Evolutionary conservation across 345 rosid species (phyloP), one percentile per base, ranked within the genome.

Genomic region (Lagerstroemia speciosa): DNA sequence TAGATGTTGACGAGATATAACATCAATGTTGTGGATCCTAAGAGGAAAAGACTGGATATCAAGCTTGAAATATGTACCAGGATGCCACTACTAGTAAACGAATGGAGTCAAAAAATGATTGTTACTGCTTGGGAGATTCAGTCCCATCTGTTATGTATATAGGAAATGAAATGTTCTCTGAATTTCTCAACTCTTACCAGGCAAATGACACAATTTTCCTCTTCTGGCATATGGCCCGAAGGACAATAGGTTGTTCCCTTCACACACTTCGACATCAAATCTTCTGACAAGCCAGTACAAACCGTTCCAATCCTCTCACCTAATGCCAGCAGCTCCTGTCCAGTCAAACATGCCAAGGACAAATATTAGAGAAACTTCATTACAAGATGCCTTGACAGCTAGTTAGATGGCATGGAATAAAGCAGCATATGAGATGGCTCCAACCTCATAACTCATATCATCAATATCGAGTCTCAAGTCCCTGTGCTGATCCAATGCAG

Each of bases 221-320:
- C 80, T 19, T 86, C 92, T 72, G 86, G 85, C 19, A 62, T 64
- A 63, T 75, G 80, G 73, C 80, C 76, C 22, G 80, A 76, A 5
- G 79, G 72, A 65, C 74, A 70, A 67, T 79, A 78, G 27, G 69
- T 43, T 14, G 84, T 76, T 73, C 77, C 88, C 20, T 73, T 78
- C 85, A 93, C 70, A 72, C 91, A 81, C 69, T 82, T 83, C 9
- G 87, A 72, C 78, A 90, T 74, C 50, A 67, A 67, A 48, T 77
- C 86, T 71, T 80, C 90, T 3, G 95, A 80, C 80, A 93, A 75
- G 52, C 98, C 97, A 5, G 97, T 93, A 74, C 75, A 90, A 37
- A 90, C 97, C 66, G 68, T 83, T 55, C 97, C 98, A 38, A 93
- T 93, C 75, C 95, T 90, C 78, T 90, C 98, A 30, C 91, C 97